Base-by-base conservation (phyloP, 148 eudicot genomes). In the Persicaria tinctoria region DNA sequence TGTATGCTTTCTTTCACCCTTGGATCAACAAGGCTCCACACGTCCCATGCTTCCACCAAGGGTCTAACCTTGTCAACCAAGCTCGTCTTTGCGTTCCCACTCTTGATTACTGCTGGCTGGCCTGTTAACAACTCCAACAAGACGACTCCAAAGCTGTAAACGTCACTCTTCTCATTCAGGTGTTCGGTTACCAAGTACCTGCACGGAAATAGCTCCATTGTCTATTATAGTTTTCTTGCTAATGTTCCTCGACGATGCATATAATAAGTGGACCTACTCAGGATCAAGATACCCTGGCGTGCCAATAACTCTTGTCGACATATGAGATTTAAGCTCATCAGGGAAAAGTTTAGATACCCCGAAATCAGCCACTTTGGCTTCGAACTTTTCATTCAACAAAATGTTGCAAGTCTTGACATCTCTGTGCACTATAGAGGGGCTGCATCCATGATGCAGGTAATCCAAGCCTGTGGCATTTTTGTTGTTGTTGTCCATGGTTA, bases 371-470 rank as follows among this genome's bases (percentile, higher is more conserved):
- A 83, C 66, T 73, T 80, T 80, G 46, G 81, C 76, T 16, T 75
- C 75, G 3, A 78, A 41, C 12, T 78, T 72, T 66, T 80, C 78
- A 70, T 80, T 63, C 12, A 83, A 48, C 12, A 83, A 51, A 59
- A 83, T 83, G 51, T 80, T 83, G 38, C 79, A 23, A 1, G 81
- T 57, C 51, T 80, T 80, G 55, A 80, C 78, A 46, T 83, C 81
- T 76, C 81, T 80, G 48, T 83, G 83, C 5, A 80, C 79, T 45
- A 80, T 83, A 2, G 81, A 70, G 45, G 83, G 86, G 41, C 77
- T 80, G 73, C 86, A 83, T 44, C 86, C 86, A 68, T 70, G 74
- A 44, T 83, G 86, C 62, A 83, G 75, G 75, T 83, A 76, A 14
- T 83, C 86, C 74, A 83, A 14, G 23, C 83, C 86, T 80, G 32